Base-by-base conservation (phyloP, 331 rosid genomes). In the Malus hybrid region DNA sequence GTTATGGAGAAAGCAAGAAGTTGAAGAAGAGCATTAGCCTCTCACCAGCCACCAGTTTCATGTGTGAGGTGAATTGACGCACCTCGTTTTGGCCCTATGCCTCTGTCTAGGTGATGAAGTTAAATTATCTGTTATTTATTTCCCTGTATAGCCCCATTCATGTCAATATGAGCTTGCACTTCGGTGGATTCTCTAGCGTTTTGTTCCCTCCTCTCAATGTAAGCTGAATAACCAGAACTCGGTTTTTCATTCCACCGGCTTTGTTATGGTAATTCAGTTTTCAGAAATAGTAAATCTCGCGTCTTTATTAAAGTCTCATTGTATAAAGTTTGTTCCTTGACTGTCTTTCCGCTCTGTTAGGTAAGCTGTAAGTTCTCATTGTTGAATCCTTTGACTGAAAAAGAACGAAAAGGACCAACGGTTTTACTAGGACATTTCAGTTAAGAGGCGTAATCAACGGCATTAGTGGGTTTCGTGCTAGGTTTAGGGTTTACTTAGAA, bases 1-100 rank as follows among this genome's bases (percentile, higher is more conserved):
- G 31, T 74, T 75, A 72, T 76, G 81, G 79, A 83, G 82, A 87
- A 81, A 81, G 81, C 73, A 52, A 70, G 87, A 80, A 77, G 67
- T 67, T 27, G 80, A 84, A 42, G 86, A 87, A 81, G 86, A 71
- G 54, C 75, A 57, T 71, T 76, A 76, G 78, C 75, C 22, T 36
- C 50, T 63, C 39, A 32, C 31, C 67, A 14, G 33, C 44, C 70
- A 63, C 70, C 46, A 57, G 65, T 75, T 48, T 56, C 56, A 32
- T 72, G 10, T 24, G 33, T 59, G 73, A 74, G 82, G 81, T 77
- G 79, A 83, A 71, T 28, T 32, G 1, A 63, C 56, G 34, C 42
- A 46, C 64, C 72, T 70, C 28, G 64, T 75, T 70, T 80, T 69
- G 55, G 69, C 61, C 48, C 54, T 28, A 59, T 66, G 32, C 70